A percentile compares a stretch with the other conserved stretches of the same genome.
phyloP scores from a whole-genome alignment of 75 land plant species.

The Chamaecyparis obtusa region DNA sequence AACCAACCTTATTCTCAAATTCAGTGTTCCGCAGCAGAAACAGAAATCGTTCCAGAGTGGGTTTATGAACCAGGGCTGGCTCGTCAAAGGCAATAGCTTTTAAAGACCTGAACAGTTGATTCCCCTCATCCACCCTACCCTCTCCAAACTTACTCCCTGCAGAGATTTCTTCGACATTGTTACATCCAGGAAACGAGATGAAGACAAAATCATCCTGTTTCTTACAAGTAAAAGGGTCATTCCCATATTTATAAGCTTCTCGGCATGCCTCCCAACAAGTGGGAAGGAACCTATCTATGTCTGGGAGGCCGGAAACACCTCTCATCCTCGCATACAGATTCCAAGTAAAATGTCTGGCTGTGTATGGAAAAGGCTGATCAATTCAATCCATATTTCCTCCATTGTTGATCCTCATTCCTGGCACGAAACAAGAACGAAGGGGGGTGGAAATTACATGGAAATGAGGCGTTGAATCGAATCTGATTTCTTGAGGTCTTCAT shows the following conservation, averaged over 20 bases:
- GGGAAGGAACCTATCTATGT: background rate
- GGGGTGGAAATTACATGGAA: no score
- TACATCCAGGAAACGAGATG: background rate
- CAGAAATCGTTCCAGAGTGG: background rate
- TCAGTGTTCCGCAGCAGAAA: background rate
- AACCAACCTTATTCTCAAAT: background rate
- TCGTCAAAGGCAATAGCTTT: background rate
- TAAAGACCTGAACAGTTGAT: background rate
- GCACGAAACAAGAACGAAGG: no score
- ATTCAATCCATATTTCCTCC: no score
- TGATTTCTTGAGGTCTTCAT: no score
- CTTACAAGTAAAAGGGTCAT: background rate
- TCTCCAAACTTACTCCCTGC: background rate
- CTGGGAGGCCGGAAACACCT: no score
- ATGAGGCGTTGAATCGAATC: no score
- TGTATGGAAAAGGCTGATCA: no score
- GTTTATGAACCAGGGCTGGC: background rate
- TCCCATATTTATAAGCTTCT: background rate
- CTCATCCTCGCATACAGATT: no score
- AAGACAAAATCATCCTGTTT: background rate
- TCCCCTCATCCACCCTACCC: background rate
- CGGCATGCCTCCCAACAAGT: background rate
- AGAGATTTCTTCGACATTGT: background rate
- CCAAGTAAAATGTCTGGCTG: no score
- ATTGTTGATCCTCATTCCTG: no score